Base-by-base conservation (phyloP, 208 protist genomes). In the Sergeia podlipaevii region DNA sequence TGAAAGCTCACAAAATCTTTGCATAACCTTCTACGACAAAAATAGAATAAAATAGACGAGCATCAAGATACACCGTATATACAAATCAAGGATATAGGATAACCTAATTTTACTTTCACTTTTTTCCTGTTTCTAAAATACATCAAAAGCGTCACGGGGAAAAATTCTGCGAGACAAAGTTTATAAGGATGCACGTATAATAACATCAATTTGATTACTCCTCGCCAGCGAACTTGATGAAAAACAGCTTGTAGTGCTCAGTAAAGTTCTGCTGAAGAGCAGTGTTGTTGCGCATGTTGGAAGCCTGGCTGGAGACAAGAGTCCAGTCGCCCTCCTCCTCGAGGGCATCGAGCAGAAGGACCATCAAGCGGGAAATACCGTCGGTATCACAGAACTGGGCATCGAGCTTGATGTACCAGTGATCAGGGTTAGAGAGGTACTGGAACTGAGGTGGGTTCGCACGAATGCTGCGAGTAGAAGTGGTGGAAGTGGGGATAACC, bases 321-420 rank as follows among this genome's bases (percentile, higher is more conserved):
- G 67, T 88, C 85, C 89, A 95, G 47, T 77, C 81, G 2, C 89
- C 89, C 32, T 95, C 89, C 52, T 87, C 77, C 69, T 92, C 84
- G 44, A 95, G 54, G 2, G 85, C 80, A 47, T 95, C 85, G n/a
- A 95, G 60, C 8, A 95, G 59, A 60, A 89, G 59, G 21, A 95
- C 69, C 65, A 91, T 88, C 41, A 95, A 39, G 17, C 78, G 74
- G 8, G 84, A 91, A 41, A 89, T 75, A 20, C 82, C 89, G 6
- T 89, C 76, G 1, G 65, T 26, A 63, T 95, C 89, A 58, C 82
- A 95, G 46, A 86, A 91, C 53, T 93, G 84, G 0, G 80, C 74
- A 38, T 87, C 77, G 6, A 95, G 69, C 47, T 81, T 84, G 7
- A 92, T 71, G 43, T 69, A 77, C 89, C 89, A 95, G 49, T 93